Percentiles rank a stretch among this genome's conserved stretches.
Evolutionary conservation across 2,329 filamentous ascomycete genomes (phyloP).

Genomic region (Thelonectria discophora): DNA sequence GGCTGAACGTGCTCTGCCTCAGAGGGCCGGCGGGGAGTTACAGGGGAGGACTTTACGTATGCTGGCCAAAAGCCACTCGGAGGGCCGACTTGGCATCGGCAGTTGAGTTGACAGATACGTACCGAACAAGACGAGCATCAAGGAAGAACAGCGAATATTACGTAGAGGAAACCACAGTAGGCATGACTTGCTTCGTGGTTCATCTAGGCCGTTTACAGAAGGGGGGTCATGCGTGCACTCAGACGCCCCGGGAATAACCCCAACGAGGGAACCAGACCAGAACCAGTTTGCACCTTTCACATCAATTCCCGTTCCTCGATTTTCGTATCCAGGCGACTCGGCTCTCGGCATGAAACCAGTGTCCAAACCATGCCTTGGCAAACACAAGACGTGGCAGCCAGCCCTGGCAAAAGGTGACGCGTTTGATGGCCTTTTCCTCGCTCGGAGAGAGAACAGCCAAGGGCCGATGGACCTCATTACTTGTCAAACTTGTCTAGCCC

Average conservation of each 20-base stretch:
- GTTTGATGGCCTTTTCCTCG: neutral
- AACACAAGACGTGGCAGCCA: slow-evolving; percentile 11
- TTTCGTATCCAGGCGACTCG: neutral
- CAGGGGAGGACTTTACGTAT: slow-evolving; percentile 15
- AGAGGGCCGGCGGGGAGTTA: neutral
- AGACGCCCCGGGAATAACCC: slow-evolving; percentile 2
- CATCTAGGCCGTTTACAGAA: slow-evolving; percentile 1
- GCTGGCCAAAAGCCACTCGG: slow-evolving; percentile 18
- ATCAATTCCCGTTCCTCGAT: neutral
- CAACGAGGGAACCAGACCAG: neutral
- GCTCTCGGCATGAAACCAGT: neutral
- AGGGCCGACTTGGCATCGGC: slow-evolving; percentile 11
- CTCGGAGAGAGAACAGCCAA: too few species aligned
- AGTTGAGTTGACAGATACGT: neutral
- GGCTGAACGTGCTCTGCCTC: slow-evolving; percentile 11
- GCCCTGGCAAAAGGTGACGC: slow-evolving; percentile 7
- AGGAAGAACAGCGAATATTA: neutral
- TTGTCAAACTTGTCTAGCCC: slow-evolving; percentile 11
- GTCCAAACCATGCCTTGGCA: slow-evolving; percentile 10
- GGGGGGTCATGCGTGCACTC: slow-evolving; percentile 16
- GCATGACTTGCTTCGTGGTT: slow-evolving; percentile 3
- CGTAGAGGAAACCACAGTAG: neutral
- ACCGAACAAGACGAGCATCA: too few species aligned
- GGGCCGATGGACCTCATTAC: too few species aligned
- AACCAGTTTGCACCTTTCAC: neutral